Evolutionary conservation across 148 eudicot species (phyloP), one percentile per base, ranked within the genome.

Genomic region (Pharnaceum exiguum): DNA sequence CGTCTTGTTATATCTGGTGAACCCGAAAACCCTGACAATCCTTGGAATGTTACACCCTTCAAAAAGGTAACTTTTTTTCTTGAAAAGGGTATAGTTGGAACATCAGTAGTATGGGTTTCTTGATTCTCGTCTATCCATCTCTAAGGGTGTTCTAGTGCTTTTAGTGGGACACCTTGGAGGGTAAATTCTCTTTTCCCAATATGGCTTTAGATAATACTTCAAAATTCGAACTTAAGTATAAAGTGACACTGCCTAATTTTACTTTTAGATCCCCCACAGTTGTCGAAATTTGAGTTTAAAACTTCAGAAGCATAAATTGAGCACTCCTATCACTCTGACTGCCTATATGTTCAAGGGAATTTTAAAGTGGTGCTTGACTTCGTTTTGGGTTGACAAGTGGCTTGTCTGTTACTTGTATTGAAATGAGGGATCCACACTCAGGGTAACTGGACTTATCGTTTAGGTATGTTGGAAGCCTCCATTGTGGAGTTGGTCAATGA

Each of bases 1-100:
- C 95, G 97, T 28, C 60, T 86, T 51, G 90, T 86, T 59, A 89
- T 89, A 46, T 86, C 97, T 11, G 97, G 97, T 52, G 90, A 86
- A 67, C 97, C 97, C 8, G 97, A 89, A 80, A 91, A 89, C 68
- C 84, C 61, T 28, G 90, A 89, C 55, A 89, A 86, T 76, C 97
- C 97, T 22, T 89, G 97, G 97, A 84, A 85, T 51, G 85, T 89
- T 63, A 83, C 95, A 15, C 80, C 95, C 19, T 89, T 89, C 55
- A 81, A 78, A 59, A 89, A 89, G 97, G 97, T 89, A 58, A 30
- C 23, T 12, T 54, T 23, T 23, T 16, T 15, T 43, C 10, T 8
- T 21, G 2, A 38, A 38, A 22, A 27, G 16, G 8, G 6, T 25
- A 21, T 8, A 7, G 18, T 19, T 25, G 30, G 22, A 49, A 40